Evolutionary conservation across 306 rosid genomes (phyloP).

Genomic region (Boehmeria nivea): DNA sequence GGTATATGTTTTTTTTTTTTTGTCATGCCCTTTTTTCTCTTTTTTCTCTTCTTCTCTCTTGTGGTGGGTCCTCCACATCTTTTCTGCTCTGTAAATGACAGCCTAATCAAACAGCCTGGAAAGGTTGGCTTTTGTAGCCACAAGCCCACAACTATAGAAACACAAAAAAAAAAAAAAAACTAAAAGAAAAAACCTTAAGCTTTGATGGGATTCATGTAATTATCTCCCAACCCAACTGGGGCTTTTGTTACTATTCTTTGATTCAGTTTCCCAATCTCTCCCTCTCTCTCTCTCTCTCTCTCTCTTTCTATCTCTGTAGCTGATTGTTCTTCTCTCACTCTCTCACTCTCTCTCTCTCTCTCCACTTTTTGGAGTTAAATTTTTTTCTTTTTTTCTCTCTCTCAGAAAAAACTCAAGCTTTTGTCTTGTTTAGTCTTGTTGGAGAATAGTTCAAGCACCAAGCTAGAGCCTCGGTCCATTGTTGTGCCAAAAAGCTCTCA

Average conservation of each 20-base stretch:
- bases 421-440: too few relatives aligned
- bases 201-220: conserved; percentile 23
- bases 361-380: too few relatives aligned
- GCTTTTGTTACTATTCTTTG: not conserved
- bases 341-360: too few relatives aligned
- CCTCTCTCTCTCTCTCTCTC: not conserved
- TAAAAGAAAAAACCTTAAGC: not conserved
- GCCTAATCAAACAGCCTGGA: conserved; percentile 55
- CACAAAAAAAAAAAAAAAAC: conserved; percentile 25
- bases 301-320: too few relatives aligned
- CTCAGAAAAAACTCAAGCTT: too few relatives aligned
- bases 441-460: too few relatives aligned
- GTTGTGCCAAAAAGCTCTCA: conserved; percentile 12
- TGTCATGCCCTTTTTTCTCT: not conserved
- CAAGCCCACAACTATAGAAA: not conserved
- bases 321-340: too few relatives aligned
- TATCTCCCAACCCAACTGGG: conserved; percentile 24
- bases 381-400: too few relatives aligned
- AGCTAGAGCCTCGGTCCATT: too few relatives aligned
- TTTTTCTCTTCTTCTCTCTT: not conserved
- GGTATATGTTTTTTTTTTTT: not conserved
- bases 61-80: conserved; percentile 29
- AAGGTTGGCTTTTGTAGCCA: conserved; percentile 23
- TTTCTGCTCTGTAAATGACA: conserved; percentile 31
- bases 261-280: conserved; percentile 19